phyloP scores from a whole-genome alignment of 352 stramenopile species.

The Globisporangium yorkense region DNA sequence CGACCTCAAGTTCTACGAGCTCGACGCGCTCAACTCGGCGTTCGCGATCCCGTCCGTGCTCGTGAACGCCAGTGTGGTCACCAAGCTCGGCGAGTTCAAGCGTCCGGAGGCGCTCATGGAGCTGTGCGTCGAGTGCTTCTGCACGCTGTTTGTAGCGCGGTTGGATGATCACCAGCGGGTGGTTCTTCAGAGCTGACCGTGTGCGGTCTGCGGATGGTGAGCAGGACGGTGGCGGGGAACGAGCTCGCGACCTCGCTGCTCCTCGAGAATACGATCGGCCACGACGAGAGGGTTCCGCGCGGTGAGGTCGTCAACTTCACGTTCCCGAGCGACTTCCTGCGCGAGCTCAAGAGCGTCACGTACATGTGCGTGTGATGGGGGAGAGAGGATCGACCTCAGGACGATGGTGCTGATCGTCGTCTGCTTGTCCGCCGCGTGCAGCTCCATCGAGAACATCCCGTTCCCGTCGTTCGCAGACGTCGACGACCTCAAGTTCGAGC shows the following conservation, averaged over 20 bases:
- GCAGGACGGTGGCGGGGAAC: conserved; percentile 3
- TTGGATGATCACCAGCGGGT: no score
- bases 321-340: conserved; percentile 3
- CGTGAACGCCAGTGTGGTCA: neutral
- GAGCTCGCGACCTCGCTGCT: conserved; percentile 1
- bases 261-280: neutral
- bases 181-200: no score
- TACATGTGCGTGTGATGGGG: conserved; percentile 1
- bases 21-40: neutral
- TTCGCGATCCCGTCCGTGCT: neutral
- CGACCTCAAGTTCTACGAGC: neutral
- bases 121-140: neutral
- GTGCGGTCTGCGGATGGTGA: no score
- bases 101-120: neutral
- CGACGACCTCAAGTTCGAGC: neutral
- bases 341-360: neutral
- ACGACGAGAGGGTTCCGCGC: neutral
- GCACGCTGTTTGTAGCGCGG: neutral
- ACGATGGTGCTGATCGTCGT: no score
- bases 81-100: neutral
- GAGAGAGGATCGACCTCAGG: no score
- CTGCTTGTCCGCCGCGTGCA: neutral
- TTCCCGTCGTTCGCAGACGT: neutral
- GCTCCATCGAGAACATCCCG: conserved; percentile 5
- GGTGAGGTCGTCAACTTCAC: conserved; percentile 4